Percentiles rank a stretch among this genome's conserved stretches.
Evolutionary conservation across 768 basidiomycete genomes (phyloP).

Genomic region (Leccinellum rugosiceps): DNA sequence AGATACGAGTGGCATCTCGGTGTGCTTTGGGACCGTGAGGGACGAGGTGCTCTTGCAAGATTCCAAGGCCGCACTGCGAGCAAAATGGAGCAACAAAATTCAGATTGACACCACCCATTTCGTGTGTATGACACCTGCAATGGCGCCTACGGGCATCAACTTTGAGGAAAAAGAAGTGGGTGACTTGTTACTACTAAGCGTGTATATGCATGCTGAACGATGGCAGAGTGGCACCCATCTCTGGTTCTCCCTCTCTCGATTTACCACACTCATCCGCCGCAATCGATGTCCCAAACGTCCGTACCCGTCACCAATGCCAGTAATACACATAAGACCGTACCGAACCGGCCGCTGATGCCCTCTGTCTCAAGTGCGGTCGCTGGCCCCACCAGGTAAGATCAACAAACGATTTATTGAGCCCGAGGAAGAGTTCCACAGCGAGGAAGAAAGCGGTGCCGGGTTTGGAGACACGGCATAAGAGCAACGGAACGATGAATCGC

Average conservation of each 20-base stretch:
- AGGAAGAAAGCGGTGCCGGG: conserved; percentile 15
- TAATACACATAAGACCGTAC: conserved; percentile 33
- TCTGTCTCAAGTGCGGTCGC: conserved; percentile 43
- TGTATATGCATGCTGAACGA: neutral
- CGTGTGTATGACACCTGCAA: conserved; percentile 88
- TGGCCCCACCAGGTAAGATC: conserved; percentile 35
- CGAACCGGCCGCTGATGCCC: conserved; percentile 69
- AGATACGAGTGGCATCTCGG: conserved; percentile 91
- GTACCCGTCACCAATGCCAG: conserved; percentile 32
- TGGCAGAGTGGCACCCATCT: conserved; percentile 81
- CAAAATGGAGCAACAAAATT: conserved; percentile 88
- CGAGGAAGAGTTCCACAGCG: conserved; percentile 42
- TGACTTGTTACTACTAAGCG: conserved; percentile 1
- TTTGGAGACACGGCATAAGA: no score
- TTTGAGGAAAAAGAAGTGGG: conserved; percentile 77
- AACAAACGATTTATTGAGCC: no score
- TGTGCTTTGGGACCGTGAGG: conserved; percentile 90
- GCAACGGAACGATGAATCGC: conserved; percentile 74
- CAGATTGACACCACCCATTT: conserved; percentile 99
- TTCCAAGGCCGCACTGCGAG: conserved; percentile 79
- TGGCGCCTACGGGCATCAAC: conserved; percentile 65
- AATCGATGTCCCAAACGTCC: conserved; percentile 74
- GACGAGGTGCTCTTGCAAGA: conserved; percentile 76
- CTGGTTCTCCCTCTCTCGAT: conserved; percentile 58
- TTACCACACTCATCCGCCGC: conserved; percentile 46